Evolutionary conservation across 305 asterid genomes (phyloP).

Genomic region (Solanum hybrid): DNA sequence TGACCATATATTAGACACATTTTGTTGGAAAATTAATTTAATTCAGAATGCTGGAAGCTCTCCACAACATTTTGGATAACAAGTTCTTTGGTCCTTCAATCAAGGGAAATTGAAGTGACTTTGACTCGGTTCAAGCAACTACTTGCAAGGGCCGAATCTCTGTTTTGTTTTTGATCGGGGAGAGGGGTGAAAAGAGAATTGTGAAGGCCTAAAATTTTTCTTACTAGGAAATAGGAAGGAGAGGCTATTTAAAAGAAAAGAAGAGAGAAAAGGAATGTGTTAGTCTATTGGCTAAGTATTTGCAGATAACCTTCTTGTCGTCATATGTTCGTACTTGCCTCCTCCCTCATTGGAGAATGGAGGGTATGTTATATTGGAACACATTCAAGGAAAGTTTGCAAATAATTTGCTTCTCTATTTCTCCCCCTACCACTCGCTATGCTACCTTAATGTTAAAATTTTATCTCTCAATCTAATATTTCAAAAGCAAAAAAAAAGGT

Average conservation of each 20-base stretch:
- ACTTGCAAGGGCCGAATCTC: background rate
- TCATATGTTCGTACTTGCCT: background rate
- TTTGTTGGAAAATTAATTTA: background rate
- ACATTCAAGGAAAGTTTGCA: background rate
- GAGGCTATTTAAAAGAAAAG: background rate
- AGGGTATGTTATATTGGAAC: background rate
- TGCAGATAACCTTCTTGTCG: background rate
- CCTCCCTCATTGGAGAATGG: background rate
- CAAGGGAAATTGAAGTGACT: background rate
- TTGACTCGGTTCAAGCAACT: background rate
- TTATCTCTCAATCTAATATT: background rate
- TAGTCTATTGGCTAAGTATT: background rate
- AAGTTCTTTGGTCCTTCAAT: background rate
- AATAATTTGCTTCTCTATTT: background rate
- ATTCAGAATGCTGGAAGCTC: background rate
- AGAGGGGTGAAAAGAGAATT: background rate
- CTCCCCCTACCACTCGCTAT: background rate
- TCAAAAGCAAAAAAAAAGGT: background rate
- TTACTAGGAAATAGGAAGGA: background rate
- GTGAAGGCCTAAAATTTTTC: background rate
- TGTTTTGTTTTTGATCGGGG: background rate
- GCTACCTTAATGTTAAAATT: background rate
- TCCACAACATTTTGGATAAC: background rate
- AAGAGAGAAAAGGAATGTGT: background rate
- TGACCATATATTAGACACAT: background rate